Evolutionary conservation across 2,329 filamentous ascomycete genomes (phyloP).

Genomic region (Trichoderma sp.): DNA sequence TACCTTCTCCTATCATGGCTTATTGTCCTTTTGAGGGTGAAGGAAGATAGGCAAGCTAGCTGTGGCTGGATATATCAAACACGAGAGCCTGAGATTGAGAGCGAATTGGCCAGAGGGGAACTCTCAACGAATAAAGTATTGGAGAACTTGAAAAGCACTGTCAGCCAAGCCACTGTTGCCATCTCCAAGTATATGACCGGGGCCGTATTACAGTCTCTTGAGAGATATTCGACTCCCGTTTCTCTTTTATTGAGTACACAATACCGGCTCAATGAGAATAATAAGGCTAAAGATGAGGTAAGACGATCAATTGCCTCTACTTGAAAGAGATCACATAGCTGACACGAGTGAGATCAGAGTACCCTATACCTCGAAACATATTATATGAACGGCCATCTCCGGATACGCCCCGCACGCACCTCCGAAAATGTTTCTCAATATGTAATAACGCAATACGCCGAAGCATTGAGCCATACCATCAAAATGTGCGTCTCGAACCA

Average conservation of each 20-base stretch:
- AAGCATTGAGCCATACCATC: neutral
- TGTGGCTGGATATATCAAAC: constrained; percentile 36
- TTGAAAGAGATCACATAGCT: neutral
- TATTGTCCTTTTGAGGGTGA: constrained; percentile 44
- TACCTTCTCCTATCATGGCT: constrained; percentile 47
- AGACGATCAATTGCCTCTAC: neutral
- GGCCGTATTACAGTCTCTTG: neutral
- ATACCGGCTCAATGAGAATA: neutral
- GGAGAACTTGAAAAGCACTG: neutral
- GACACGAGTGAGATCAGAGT: neutral
- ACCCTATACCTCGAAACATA: neutral
- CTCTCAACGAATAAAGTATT: neutral
- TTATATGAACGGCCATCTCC: neutral
- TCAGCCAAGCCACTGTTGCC: neutral
- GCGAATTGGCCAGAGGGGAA: neutral
- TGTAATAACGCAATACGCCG: neutral
- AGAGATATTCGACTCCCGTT: neutral
- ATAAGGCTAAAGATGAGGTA: neutral
- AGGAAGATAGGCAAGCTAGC: constrained; percentile 39
- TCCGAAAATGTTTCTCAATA: neutral
- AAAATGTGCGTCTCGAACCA: neutral
- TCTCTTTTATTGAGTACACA: neutral
- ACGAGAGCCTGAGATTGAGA: neutral
- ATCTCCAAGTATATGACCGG: neutral
- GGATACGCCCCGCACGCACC: neutral